These are phyloP conservation scores for Epichloe gansuensis DNA, from an alignment of 2,329 filamentous ascomycete genomes.

Conservation along the genomic window DNA sequence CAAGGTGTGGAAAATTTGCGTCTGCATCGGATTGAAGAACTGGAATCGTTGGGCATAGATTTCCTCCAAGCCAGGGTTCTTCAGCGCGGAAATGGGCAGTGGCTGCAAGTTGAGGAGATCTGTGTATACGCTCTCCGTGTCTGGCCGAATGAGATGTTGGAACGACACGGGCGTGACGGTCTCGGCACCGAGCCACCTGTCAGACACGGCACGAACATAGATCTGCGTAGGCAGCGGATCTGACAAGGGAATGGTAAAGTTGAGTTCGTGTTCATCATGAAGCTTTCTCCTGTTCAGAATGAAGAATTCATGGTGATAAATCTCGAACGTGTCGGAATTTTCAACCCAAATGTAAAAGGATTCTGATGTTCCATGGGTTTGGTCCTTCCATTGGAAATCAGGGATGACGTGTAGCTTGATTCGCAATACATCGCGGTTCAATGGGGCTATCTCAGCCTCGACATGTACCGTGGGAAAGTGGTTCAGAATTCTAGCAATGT, in stretches of 20 bases:
- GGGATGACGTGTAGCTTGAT: slow-evolving; percentile 78
- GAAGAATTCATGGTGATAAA: slow-evolving; percentile 96
- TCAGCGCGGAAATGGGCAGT: slow-evolving; percentile 71
- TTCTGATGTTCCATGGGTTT: slow-evolving; percentile 84
- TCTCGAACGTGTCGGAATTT: slow-evolving; percentile 93
- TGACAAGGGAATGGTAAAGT: slow-evolving; percentile 90
- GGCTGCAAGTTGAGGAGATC: slow-evolving; percentile 88
- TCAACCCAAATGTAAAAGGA: slow-evolving; percentile 99
- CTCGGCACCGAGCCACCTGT: slow-evolving; percentile 92
- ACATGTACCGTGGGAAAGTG: slow-evolving; percentile 88
- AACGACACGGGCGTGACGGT: slow-evolving; percentile 93
- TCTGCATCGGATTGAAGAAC: slow-evolving; percentile 99
- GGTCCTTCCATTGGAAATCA: slow-evolving; percentile 91
- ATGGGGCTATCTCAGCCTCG: slow-evolving; percentile 85
- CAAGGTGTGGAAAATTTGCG: slow-evolving; percentile 92
- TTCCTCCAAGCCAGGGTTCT: slow-evolving; percentile 77
- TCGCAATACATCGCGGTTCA: slow-evolving; percentile 90
- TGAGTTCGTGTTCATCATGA: slow-evolving; percentile 91
- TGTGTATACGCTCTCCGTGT: slow-evolving; percentile 95
- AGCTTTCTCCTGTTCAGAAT: slow-evolving; percentile 83
- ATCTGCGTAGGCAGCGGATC: slow-evolving; percentile 93
- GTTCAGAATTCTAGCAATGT: slow-evolving; percentile 67
- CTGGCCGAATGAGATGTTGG: slow-evolving; percentile 91
- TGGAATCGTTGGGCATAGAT: slow-evolving; percentile 83
- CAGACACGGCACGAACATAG: slow-evolving; percentile 87